Percentiles rank a stretch among this genome's conserved stretches.
Evolutionary conservation across 345 rosid species (phyloP).

Genomic region (Ceriops decandra): DNA sequence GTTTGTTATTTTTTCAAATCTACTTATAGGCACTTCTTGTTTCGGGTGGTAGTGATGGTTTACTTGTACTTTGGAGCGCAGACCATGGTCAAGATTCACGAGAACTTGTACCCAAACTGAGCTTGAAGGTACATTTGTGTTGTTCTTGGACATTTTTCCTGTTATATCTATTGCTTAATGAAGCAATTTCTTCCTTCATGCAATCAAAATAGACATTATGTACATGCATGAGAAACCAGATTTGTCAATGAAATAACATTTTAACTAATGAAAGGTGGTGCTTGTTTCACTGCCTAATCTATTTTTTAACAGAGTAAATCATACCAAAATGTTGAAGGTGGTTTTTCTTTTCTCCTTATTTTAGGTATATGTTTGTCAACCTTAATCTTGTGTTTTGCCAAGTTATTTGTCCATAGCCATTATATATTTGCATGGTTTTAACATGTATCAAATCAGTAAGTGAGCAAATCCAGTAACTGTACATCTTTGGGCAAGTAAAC

Average conservation of each 20-base stretch:
- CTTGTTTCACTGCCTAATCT: background rate
- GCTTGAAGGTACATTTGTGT: slow-evolving; percentile 60
- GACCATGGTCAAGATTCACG: slow-evolving; percentile 91
- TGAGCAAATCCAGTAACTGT: background rate
- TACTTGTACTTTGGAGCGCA: slow-evolving; percentile 93
- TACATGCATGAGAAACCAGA: background rate
- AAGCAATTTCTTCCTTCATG: background rate
- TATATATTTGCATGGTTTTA: background rate
- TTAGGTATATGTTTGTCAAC: background rate
- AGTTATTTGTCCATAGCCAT: background rate
- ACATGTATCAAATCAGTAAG: background rate
- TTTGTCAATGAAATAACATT: background rate
- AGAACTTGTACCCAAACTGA: slow-evolving; percentile 97
- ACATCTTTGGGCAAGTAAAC: background rate
- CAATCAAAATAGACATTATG: background rate
- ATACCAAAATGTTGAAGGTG: background rate
- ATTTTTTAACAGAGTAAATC: background rate
- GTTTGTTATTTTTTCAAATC: slow-evolving; percentile 7
- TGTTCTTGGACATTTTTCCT: background rate
- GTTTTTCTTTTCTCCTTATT: background rate
- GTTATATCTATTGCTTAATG: background rate
- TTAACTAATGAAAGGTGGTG: background rate
- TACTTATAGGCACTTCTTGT: slow-evolving; percentile 84
- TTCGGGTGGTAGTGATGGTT: slow-evolving; percentile 96
- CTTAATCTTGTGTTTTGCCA: background rate